A percentile compares a stretch with the other conserved stretches of the same genome.
phyloP scores from a whole-genome alignment of 371 early-diverging fungal species.

The Smittium culicis region DNA sequence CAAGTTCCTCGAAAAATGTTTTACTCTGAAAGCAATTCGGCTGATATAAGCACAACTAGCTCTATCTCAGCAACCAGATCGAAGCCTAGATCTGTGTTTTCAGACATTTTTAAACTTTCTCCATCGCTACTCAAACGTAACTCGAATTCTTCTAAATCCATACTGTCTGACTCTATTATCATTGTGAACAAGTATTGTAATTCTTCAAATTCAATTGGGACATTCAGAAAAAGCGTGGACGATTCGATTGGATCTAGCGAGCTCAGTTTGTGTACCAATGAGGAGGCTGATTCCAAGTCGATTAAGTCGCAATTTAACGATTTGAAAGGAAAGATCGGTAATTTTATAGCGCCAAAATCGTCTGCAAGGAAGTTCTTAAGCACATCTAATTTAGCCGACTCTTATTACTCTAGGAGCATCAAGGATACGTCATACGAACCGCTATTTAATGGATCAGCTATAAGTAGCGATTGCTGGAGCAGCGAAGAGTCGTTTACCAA shows the following conservation, averaged over 20 bases:
- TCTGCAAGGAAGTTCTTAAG: not conserved
- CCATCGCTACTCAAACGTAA: not conserved
- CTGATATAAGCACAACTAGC: not conserved
- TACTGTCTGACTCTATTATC: too few relatives aligned
- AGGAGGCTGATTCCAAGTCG: not conserved
- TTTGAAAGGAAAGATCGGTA: not conserved
- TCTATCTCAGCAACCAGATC: not conserved
- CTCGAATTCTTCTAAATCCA: not conserved
- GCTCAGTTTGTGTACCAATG: not conserved
- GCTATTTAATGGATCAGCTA: not conserved
- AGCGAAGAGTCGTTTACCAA: not conserved
- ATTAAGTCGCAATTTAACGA: not conserved
- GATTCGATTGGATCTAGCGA: not conserved
- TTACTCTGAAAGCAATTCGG: not conserved
- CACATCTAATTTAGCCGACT: too few relatives aligned
- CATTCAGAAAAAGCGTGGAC: not conserved
- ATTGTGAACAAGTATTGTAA: too few relatives aligned
- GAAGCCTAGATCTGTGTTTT: not conserved
- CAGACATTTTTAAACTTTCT: too few relatives aligned
- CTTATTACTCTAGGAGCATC: too few relatives aligned
- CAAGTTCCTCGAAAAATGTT: not conserved
- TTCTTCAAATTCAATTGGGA: not conserved
- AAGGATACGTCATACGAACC: not conserved
- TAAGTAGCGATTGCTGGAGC: not conserved
- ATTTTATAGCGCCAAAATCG: not conserved